Conservation (phyloP, 2,329 filamentous ascomycete genomes). For the Aureobasidium sp. region DNA sequence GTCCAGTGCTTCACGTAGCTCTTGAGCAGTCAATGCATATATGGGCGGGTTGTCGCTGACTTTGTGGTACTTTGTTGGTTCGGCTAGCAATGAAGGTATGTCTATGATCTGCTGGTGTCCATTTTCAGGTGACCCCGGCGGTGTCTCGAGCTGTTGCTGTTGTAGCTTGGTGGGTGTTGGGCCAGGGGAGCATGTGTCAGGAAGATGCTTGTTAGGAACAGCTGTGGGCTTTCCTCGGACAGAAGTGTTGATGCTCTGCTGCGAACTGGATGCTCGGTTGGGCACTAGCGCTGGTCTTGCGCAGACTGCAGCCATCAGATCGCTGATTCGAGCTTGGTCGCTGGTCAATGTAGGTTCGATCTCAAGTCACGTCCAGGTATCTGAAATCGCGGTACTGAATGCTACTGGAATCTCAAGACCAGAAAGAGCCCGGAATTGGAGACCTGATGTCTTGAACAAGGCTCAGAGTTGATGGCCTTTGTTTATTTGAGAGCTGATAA, state of each 20-base stretch:
- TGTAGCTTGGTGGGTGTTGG: conserved; percentile 48
- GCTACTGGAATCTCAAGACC: not conserved
- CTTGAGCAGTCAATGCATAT: conserved; percentile 64
- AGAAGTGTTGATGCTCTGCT: conserved; percentile 53
- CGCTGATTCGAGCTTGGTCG: not conserved
- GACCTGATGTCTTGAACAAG: not conserved
- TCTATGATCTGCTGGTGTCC: conserved; percentile 43
- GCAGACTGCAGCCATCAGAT: conserved; percentile 37
- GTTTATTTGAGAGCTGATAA: conserved; percentile 13
- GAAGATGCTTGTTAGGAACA: conserved; percentile 79
- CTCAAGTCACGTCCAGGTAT: not conserved
- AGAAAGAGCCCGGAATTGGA: not conserved
- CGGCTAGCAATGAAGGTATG: conserved; percentile 65
- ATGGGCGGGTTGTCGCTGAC: conserved; percentile 52
- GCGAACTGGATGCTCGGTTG: conserved; percentile 41
- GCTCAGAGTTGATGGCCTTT: not conserved
- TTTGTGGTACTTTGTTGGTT: conserved; percentile 58
- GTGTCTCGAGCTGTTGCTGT: conserved; percentile 27
- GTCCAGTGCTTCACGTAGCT: conserved; percentile 66
- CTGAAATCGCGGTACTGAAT: not conserved
- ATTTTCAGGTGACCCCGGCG: conserved; percentile 53
- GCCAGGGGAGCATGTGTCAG: conserved; percentile 71
- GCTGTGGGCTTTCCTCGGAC: conserved; percentile 54
- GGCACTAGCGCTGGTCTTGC: conserved; percentile 33
- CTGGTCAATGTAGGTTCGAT: not conserved